These are phyloP conservation scores for Neospora caninum DNA, from an alignment of 169 alveolate genomes.

Conservation along the genomic window DNA sequence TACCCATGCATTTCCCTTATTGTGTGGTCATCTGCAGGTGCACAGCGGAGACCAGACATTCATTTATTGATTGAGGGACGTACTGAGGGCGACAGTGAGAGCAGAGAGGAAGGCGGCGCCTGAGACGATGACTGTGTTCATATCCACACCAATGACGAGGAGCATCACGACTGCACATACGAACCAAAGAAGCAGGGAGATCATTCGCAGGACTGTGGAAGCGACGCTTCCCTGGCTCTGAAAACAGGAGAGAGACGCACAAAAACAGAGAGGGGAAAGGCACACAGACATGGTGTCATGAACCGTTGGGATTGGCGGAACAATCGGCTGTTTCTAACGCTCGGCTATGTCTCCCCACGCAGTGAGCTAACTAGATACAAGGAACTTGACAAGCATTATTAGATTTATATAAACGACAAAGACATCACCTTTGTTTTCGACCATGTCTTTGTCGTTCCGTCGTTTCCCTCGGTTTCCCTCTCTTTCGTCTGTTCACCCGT, in stretches of 20 bases:
- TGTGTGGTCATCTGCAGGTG: too few species aligned
- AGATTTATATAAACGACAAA: too few species aligned
- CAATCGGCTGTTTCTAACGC: too few species aligned
- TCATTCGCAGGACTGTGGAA: conserved; percentile 55
- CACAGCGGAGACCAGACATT: too few species aligned
- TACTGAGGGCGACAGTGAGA: conserved; percentile 59
- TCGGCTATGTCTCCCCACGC: too few species aligned
- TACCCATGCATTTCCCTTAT: too few species aligned
- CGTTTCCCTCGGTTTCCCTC: not conserved
- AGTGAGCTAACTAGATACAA: too few species aligned
- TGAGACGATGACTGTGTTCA: conserved; percentile 65
- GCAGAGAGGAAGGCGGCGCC: conserved; percentile 65
- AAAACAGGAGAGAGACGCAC: not conserved
- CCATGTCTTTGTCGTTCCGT: too few species aligned
- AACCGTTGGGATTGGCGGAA: not conserved
- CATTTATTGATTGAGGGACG: not conserved
- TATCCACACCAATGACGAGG: conserved; percentile 56
- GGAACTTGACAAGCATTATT: too few species aligned
- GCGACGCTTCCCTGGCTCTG: conserved; percentile 65
- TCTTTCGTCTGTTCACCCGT: not conserved
- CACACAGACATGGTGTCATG: not conserved
- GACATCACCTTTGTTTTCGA: too few species aligned
- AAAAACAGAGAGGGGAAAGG: not conserved
- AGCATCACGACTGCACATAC: conserved; percentile 52
- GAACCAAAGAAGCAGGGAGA: conserved; percentile 48